Percentiles rank a stretch among this genome's conserved stretches.
Conservation (phyloP, 2,329 filamentous ascomycete species). For the Dryadomyces quercus-mongolicae region DNA sequence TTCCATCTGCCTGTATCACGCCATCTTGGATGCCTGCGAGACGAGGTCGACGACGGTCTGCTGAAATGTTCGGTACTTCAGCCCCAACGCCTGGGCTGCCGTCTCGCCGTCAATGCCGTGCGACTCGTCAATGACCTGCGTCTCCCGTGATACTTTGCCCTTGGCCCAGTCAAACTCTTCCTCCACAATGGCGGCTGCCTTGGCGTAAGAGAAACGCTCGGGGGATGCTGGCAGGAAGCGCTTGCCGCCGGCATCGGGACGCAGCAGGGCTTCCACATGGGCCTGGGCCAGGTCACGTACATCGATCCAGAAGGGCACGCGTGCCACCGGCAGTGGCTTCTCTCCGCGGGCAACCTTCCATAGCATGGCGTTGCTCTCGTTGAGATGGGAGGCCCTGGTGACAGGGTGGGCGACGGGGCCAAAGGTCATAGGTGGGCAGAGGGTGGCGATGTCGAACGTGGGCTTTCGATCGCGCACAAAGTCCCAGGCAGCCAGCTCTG, state of each 20-base stretch:
- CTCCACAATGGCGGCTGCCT: background rate
- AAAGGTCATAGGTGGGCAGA: conserved; percentile 10
- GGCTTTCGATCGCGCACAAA: conserved; percentile 29
- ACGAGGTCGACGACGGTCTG: background rate
- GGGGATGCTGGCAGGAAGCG: conserved; percentile 20
- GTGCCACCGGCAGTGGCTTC: background rate
- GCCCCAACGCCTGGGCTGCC: background rate
- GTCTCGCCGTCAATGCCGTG: background rate
- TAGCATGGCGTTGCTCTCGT: conserved; percentile 10
- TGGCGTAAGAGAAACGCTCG: conserved; percentile 33
- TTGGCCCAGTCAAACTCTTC: background rate
- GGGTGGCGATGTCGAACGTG: conserved; percentile 31
- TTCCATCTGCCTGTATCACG: no score
- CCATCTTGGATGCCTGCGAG: background rate
- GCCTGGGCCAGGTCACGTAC: conserved; percentile 8
- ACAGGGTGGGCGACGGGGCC: conserved; percentile 7
- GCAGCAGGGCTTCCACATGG: conserved; percentile 6
- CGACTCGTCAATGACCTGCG: background rate
- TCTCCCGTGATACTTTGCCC: background rate
- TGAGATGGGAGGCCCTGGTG: conserved; percentile 3
- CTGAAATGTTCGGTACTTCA: background rate
- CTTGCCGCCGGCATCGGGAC: conserved; percentile 12
- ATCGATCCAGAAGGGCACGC: conserved; percentile 9
- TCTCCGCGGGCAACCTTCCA: background rate
- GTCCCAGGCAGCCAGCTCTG: conserved; percentile 41